Base-by-base conservation (phyloP, 169 alveolate species). In the Plasmodium coatneyi region DNA sequence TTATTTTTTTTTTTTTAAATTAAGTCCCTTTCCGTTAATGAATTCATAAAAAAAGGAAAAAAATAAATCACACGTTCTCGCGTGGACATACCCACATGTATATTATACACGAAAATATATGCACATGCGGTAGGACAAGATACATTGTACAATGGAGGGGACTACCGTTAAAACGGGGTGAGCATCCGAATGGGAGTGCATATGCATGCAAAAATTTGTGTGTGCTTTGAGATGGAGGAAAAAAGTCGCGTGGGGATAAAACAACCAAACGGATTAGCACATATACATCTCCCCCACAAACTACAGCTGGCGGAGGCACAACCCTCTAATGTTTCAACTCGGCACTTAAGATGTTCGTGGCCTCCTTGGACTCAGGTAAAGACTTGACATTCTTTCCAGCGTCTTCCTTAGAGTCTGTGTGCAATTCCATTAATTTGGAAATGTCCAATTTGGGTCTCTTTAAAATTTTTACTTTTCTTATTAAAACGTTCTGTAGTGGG, bases 401-500 rank as follows among this genome's bases (percentile, higher is more conserved):
- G 82, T 97, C 99, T 94, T 96, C 97, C 74, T 97, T 96, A 54
- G 96, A 95, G 41, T 97, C 98, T 54, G 96, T 96, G 95, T 98
- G 98, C 91, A 97, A 96, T 82, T 98, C 99, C 98, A 97, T 96
- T 80, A 97, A 96, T 96, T 97, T 97, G 79, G 97, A 95, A 95
- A 76, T 92, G 87, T 98, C 99, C 95, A 99, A 97, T 96, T 98
- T 98, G 19, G 99, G 99, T 97, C 98, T 98, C 97, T 99, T 98
- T 95, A 99, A 96, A 76, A 98, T 98, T 98, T 99, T 99, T 87
- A 98, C 99, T 97, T 98, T 99, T 83, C 99, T 97, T 95, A 99
- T 97, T 84, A 97, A 96, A 82, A 98, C 99, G 97, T 98, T 98
- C 96, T 98, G 99, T 87, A 99, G 97, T 5, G 99, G 99, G 98